Evolutionary conservation across 2,329 filamentous ascomycete genomes (phyloP).

Genomic region (Sporothrix pallida): DNA sequence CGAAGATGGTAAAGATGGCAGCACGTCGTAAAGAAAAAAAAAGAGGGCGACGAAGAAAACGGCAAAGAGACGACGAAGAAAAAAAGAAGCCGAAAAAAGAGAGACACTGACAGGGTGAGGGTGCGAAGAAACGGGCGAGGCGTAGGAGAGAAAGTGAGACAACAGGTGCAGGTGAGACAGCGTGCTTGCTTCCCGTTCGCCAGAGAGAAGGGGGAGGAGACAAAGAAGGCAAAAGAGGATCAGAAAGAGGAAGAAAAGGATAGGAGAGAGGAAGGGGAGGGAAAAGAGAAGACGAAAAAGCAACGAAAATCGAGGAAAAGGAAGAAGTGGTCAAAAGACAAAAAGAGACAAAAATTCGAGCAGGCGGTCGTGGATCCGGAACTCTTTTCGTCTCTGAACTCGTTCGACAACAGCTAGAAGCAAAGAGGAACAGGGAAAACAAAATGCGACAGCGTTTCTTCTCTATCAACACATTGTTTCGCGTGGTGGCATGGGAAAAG

Average conservation of each 20-base stretch:
- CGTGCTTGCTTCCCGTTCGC: slow-evolving; percentile 25
- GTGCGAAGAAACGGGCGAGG: slow-evolving; percentile 1
- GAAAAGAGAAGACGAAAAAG: neutral
- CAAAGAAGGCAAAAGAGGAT: slow-evolving; percentile 1
- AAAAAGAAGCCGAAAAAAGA: slow-evolving; percentile 22
- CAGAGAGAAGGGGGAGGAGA: slow-evolving; percentile 9
- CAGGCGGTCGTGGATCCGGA: slow-evolving; percentile 3
- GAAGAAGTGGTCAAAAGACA: neutral
- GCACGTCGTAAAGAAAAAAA: too few species aligned
- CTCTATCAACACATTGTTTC: slow-evolving; percentile 30
- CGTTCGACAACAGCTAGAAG: neutral
- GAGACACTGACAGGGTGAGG: slow-evolving; percentile 18
- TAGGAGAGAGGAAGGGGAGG: neutral
- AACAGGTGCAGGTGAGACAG: slow-evolving; percentile 32
- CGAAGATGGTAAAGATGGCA: too few species aligned
- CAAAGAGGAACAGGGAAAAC: neutral
- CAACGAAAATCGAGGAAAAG: neutral
- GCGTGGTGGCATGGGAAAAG: slow-evolving; percentile 30
- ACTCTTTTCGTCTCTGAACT: neutral
- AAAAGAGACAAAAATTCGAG: neutral
- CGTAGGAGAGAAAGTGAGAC: slow-evolving; percentile 24
- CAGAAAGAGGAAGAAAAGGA: slow-evolving; percentile 11
- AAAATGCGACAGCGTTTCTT: slow-evolving; percentile 21
- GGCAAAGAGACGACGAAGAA: slow-evolving; percentile 16
- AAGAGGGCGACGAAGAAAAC: neutral